These are phyloP conservation scores for Pleurotus giganteus DNA, from an alignment of 768 basidiomycete genomes.

Conservation along the genomic window DNA sequence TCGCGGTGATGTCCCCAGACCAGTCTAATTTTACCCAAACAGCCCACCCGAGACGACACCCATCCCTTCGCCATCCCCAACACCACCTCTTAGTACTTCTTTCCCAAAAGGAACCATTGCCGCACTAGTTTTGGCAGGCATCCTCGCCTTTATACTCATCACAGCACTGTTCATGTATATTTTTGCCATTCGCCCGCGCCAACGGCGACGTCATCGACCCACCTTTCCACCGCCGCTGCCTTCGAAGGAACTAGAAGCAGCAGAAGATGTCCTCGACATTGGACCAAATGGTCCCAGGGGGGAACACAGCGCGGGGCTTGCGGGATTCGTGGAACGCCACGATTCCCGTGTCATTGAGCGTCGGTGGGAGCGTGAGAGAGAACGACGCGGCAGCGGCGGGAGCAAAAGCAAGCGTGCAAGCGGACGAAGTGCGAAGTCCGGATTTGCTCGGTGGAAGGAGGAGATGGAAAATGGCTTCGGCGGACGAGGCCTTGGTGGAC, in stretches of 20 bases:
- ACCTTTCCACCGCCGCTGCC: not conserved
- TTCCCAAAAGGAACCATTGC: conserved; percentile 60
- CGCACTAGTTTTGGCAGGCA: conserved; percentile 56
- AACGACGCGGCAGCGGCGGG: conserved; percentile 10
- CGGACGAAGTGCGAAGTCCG: conserved; percentile 29
- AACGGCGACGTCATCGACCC: conserved; percentile 22
- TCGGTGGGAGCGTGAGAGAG: conserved; percentile 11
- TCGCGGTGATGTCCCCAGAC: too few relatives aligned
- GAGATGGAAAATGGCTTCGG: conserved; percentile 28
- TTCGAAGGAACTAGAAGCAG: not conserved
- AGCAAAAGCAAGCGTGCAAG: conserved; percentile 18
- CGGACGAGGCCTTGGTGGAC: conserved; percentile 22
- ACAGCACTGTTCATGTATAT: conserved; percentile 40
- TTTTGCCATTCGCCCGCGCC: conserved; percentile 47
- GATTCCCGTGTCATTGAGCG: conserved; percentile 2
- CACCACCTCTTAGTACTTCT: conserved; percentile 19
- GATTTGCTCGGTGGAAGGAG: conserved; percentile 43
- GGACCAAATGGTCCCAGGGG: conserved; percentile 10
- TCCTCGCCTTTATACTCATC: conserved; percentile 48
- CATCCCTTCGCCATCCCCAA: conserved; percentile 13
- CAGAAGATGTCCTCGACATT: conserved; percentile 14
- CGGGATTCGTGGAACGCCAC: conserved; percentile 4
- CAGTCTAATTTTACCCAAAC: not conserved
- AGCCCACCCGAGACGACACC: conserved; percentile 4
- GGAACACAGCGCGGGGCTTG: conserved; percentile 4